Evolutionary conservation across 305 asterid species (phyloP), one percentile per base, ranked within the genome.

Genomic region (Fraxinus velutina): DNA sequence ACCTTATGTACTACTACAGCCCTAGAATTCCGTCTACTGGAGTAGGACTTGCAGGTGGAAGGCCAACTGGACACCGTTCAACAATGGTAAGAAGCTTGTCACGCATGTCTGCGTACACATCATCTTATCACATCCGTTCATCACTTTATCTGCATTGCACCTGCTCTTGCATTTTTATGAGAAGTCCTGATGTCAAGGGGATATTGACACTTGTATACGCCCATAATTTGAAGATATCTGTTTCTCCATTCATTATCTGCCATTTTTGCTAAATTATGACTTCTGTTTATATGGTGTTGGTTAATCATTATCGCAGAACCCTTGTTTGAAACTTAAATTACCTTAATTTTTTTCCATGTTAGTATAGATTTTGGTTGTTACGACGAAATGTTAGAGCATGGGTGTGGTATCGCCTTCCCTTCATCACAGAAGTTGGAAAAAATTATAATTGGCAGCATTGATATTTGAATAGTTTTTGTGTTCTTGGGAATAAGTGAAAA

Each of bases 31-130:
- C 83, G 8, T 86, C 87, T 9, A 79, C 86, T 78, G 88, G 87
- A 36, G n/a, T 87, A 57, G 89, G 92, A 15, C 90, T 86, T 42
- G 86, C 87, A 2, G 77, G 89, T 24, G 85, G 84, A 71, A 84
- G 92, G 79, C 76, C 88, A 19, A 50, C 47, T 39, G 83, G 88
- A 76, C 77, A 33, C 60, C 81, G 81, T 34, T 84, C 91, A 72
- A 85, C 89, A n/a, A 30, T 82, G 86, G 91, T 86, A 85, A 83
- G 76, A 19, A 44, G 37, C 47, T 77, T 19, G 30, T 66, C 21
- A 2, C 50, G 6, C 19, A 44, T 44, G 57, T 47, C 17, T 15
- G 60, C 17, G 4, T 13, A 47, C 19, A 47, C 60, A 47, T 13
- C 60, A 6, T 50, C 7, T 4, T 50, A 50, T 50, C 60, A 50